Percentiles rank a stretch among this genome's conserved stretches.
Conservation (phyloP, 2,329 filamentous ascomycete species). For the Monosporascus sp. region DNA sequence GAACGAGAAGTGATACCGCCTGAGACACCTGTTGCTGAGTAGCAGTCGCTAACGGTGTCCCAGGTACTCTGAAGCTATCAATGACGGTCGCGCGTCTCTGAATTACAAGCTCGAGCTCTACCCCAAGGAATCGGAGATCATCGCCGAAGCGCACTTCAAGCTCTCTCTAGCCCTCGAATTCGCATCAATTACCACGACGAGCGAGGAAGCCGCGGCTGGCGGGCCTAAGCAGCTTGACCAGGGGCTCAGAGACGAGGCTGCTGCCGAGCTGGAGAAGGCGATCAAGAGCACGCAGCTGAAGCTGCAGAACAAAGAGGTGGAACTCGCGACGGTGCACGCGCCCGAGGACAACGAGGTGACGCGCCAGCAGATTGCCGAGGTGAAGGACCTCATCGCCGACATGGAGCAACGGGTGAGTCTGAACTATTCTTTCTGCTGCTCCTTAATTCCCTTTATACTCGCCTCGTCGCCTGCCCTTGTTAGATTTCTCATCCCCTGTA, state of each 20-base stretch:
- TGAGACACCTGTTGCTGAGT: neutral
- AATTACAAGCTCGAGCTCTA: constrained; percentile 75
- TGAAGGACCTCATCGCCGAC: constrained; percentile 72
- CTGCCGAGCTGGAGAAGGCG: constrained; percentile 64
- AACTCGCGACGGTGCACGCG: constrained; percentile 55
- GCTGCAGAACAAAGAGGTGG: constrained; percentile 63
- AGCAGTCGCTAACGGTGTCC: constrained; percentile 11
- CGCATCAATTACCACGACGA: constrained; percentile 65
- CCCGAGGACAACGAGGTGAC: constrained; percentile 63
- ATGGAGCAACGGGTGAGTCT: constrained; percentile 66
- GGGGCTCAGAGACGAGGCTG: constrained; percentile 64
- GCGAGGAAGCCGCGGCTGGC: constrained; percentile 42
- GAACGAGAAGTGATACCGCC: constrained; percentile 64
- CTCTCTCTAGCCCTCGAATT: constrained; percentile 93
- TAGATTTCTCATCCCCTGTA: constrained; percentile 1
- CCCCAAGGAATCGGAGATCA: constrained; percentile 71
- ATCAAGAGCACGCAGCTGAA: constrained; percentile 69
- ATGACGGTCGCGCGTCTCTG: constrained; percentile 73
- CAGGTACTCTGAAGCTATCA: constrained; percentile 78
- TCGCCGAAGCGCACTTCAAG: constrained; percentile 95
- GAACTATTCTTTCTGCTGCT: neutral
- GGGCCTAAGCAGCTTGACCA: constrained; percentile 56
- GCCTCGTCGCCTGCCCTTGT: constrained; percentile 15
- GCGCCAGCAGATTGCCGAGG: constrained; percentile 60
- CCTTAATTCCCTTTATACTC: constrained; percentile 16